Evolutionary conservation across 2,329 filamentous ascomycete species (phyloP).

Genomic region (Arthrobotrys pseudoclavata): DNA sequence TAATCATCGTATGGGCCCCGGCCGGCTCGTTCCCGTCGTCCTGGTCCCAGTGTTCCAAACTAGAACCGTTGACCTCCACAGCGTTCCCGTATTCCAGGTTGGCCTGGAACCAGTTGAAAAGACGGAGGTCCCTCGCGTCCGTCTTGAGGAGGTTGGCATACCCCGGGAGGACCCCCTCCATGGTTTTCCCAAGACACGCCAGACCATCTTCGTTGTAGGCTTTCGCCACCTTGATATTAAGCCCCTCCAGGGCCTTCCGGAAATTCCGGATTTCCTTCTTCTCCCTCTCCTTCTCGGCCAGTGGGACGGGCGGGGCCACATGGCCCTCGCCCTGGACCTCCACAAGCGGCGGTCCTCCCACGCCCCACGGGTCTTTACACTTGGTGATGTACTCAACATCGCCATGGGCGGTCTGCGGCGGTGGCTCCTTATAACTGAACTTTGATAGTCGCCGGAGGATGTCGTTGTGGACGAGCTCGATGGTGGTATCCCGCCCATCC

Average conservation of each 20-base stretch:
- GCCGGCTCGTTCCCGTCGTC: conserved; percentile 98
- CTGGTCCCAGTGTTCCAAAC: conserved; percentile 93
- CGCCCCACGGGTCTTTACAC: conserved; percentile 80
- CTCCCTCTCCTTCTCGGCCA: not conserved
- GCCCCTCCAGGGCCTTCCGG: conserved; percentile 6
- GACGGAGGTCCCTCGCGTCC: conserved; percentile 84
- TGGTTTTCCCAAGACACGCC: conserved; percentile 87
- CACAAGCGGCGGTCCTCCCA: conserved; percentile 79
- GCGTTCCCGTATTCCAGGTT: conserved; percentile 99
- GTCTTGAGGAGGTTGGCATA: conserved; percentile 87
- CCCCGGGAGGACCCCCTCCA: conserved; percentile 90
- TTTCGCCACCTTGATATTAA: conserved; percentile 75
- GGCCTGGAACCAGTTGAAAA: conserved; percentile 98
- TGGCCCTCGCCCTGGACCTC: conserved; percentile 50
- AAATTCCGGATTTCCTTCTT: not conserved
- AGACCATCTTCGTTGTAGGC: conserved; percentile 74
- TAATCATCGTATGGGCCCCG: conserved; percentile 90
- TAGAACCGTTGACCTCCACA: conserved; percentile 85
- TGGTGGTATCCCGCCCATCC: conserved; percentile 80
- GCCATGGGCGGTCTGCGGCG: conserved; percentile 81
- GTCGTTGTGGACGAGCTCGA: conserved; percentile 94
- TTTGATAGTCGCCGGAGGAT: conserved; percentile 90
- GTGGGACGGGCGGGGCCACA: conserved; percentile 1
- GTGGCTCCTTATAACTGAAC: conserved; percentile 83
- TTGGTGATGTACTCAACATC: conserved; percentile 85